Base-by-base conservation (phyloP, 2,329 filamentous ascomycete genomes). In the Fusarium floridanum region DNA sequence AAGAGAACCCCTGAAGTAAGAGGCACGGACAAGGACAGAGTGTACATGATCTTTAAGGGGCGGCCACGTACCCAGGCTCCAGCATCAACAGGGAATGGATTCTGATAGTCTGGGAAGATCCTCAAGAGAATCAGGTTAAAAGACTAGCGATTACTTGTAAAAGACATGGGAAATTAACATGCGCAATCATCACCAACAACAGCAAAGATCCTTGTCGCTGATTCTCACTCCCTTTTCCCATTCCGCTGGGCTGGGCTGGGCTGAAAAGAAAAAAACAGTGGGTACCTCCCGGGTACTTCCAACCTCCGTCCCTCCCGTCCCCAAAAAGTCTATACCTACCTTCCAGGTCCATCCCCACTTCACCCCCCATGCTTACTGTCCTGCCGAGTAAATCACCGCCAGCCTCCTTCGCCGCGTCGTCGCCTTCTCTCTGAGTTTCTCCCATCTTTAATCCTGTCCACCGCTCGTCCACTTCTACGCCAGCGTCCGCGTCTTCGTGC, bases 361-460 rank as follows among this genome's bases (percentile, higher is more conserved):
- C 24, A 62, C 53, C 39, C 43, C 61, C 67, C 64, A 63, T 65
- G 71, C 67, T 64, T 64, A 72, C 67, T 66, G 53, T 71, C 66
- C 43, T 64, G 53, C 36, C 61, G 24, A 64, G 61, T 66, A 63
- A 67, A 71, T 60, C 76, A 72, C 70, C 72, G 53, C 70, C 68
- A 70, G 66, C 72, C 70, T 70, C 68, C 70, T 62, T 78, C 67
- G 69, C 67, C 63, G 45, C 57, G 62, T 74, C 68, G 37, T 62
- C 43, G 39, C 39, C 48, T 36, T 59, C 56, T 37, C 27, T 34
- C 62, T 62, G 36, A 53, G 45, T 50, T 27, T 67, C 36, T 66
- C 45, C 55, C 27, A 57, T 39, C 36, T 59, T 71, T 65, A 41
- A 56, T 24, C 41, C 4, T 48, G 27, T 36, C 72, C 45, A 48